These are phyloP conservation scores for Parascedosporium putredinis DNA, from an alignment of 2,329 filamentous ascomycete species.

Conservation along the genomic window DNA sequence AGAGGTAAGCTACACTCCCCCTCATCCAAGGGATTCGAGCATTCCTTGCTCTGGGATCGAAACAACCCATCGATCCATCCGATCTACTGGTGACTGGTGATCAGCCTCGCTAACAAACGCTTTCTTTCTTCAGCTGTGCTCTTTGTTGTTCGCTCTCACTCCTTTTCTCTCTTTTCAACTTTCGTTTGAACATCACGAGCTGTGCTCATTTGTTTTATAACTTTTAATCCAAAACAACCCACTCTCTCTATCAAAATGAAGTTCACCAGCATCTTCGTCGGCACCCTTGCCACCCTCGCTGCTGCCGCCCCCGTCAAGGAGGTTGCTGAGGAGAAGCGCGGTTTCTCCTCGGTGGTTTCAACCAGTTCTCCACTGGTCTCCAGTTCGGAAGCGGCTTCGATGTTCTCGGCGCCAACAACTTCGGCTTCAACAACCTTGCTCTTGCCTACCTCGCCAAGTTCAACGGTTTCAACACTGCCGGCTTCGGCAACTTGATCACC, in stretches of 20 bases:
- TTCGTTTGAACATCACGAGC: conserved; percentile 28
- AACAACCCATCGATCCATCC: neutral
- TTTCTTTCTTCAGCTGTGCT: conserved; percentile 36
- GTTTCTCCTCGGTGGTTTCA: conserved; percentile 26
- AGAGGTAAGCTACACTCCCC: conserved; percentile 27
- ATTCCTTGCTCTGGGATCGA: neutral
- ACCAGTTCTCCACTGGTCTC: conserved; percentile 25
- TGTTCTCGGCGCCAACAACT: conserved; percentile 27
- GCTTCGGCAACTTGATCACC: conserved; percentile 26
- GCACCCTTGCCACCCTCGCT: conserved; percentile 33
- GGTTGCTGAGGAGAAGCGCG: conserved; percentile 19
- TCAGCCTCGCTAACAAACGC: conserved; percentile 12
- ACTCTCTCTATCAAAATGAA: conserved; percentile 34
- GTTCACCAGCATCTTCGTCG: conserved; percentile 32
- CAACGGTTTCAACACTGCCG: conserved; percentile 33
- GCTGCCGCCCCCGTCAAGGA: conserved; percentile 29
- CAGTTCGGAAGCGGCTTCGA: conserved; percentile 29
- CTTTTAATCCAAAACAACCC: conserved; percentile 17
- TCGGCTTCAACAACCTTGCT: conserved; percentile 29
- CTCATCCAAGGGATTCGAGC: too few relatives aligned
- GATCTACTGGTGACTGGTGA: neutral
- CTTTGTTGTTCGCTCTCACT: conserved; percentile 33
- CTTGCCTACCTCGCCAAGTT: conserved; percentile 35
- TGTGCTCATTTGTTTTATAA: conserved; percentile 28
- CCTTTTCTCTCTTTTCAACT: conserved; percentile 23